A percentile compares a stretch with the other conserved stretches of the same genome.
Evolutionary conservation across 768 basidiomycete genomes (phyloP).

Genomic region (Collybia nuda): DNA sequence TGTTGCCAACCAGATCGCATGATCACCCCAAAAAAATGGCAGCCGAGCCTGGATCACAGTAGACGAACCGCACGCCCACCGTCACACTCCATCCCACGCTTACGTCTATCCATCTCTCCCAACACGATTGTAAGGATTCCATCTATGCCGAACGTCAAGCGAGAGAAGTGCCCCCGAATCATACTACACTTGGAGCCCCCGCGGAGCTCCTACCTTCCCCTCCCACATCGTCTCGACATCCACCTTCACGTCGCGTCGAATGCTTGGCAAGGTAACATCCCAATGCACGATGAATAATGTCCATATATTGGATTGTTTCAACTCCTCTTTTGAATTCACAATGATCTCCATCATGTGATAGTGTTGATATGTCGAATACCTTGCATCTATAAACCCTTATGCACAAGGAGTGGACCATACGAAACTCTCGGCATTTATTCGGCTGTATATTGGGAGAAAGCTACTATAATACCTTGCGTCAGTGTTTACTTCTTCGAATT

Average conservation of each 20-base stretch:
- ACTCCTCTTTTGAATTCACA: not conserved
- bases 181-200: no score
- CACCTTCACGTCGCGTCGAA: not conserved
- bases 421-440: not conserved
- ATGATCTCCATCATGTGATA: not conserved
- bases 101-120: no score
- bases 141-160: no score
- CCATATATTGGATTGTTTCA: not conserved
- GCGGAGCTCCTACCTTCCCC: no score
- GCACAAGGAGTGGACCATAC: constrained; percentile 1
- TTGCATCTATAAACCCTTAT: not conserved
- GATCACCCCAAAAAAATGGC: no score
- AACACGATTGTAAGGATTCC: no score
- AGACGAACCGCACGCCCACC: no score
- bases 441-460: constrained; percentile 13
- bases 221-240: no score
- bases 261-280: not conserved
- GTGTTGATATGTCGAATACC: not conserved
- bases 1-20: no score
- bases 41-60: no score
- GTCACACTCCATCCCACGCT: no score
- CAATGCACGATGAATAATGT: not conserved
- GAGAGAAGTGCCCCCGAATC: no score
- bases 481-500: constrained; percentile 6
- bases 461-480: constrained; percentile 1